Conservation (phyloP, 768 basidiomycete genomes). For the Tephrocybe sp. region DNA sequence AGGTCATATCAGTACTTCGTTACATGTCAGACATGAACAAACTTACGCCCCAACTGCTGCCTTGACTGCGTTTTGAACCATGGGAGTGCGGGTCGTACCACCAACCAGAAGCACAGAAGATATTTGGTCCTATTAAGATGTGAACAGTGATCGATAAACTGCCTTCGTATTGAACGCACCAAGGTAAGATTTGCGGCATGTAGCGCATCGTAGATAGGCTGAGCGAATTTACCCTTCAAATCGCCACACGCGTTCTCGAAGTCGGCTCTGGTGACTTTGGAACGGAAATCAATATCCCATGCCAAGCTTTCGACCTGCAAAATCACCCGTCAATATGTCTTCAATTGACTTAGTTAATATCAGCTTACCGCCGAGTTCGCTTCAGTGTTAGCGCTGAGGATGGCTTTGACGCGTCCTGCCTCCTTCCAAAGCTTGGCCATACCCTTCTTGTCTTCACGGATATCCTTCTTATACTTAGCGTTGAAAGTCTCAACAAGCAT, state of each 20-base stretch:
- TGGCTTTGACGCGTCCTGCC: conserved; percentile 84
- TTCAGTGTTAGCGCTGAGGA: conserved; percentile 91
- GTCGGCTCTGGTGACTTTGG: conserved; percentile 71
- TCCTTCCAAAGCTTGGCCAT: conserved; percentile 97
- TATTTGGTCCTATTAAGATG: conserved; percentile 63
- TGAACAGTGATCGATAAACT: conserved; percentile 4
- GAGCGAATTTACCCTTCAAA: conserved; percentile 58
- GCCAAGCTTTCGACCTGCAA: conserved; percentile 81
- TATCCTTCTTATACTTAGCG: conserved; percentile 63
- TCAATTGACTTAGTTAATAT: background rate
- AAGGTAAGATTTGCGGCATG: conserved; percentile 62
- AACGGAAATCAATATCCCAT: conserved; percentile 88
- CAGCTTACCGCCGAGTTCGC: conserved; percentile 64
- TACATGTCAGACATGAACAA: background rate
- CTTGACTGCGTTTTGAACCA: conserved; percentile 85
- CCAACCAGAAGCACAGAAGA: conserved; percentile 93
- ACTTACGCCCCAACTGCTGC: conserved; percentile 77
- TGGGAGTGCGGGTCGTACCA: conserved; percentile 85
- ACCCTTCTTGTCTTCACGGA: conserved; percentile 73
- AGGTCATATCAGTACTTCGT: background rate
- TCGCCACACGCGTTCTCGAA: conserved; percentile 78
- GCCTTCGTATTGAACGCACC: conserved; percentile 36
- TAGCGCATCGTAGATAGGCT: conserved; percentile 77
- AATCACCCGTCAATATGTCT: conserved; percentile 3
- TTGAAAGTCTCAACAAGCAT: conserved; percentile 78